Evolutionary conservation across 2,329 filamentous ascomycete genomes (phyloP), one percentile per base, ranked within the genome.

Genomic region (Pyrenochaeta sp.): DNA sequence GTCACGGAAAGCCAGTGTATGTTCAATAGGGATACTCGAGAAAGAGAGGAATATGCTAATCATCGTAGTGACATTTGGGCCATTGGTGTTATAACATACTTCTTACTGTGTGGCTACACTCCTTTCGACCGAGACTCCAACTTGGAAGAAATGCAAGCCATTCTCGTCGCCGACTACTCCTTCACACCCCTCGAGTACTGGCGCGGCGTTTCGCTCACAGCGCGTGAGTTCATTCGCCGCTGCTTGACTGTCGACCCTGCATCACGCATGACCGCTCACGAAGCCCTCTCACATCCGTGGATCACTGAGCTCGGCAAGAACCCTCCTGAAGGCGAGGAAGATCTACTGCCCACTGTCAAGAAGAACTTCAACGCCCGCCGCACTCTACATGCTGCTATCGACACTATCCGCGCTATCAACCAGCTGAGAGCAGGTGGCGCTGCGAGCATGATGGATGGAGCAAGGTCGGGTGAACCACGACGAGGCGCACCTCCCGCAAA

Each of bases 101-200:
- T 99, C 77, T 79, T 99, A 20, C 86, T 99, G 36, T 97, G 94
- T 73, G 94, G 94, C 46, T 97, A 97, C 76, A 99, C 94, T 1
- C 94, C 94, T 9, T 99, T 99, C 71, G 94, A 99, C 74, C 88
- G 94, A 42, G 94, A 97, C 72, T 93, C 86, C 61, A 96, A 99
- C 74, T 86, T 97, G 65, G 94, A 99, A 77, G 94, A 99, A 77
- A 97, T 99, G 93, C 93, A 97, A 77, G 94, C 94, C 60, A 99
- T 99, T 68, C 84, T 97, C 43, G 89, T 91, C 51, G 94, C 94
- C 47, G 93, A 97, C 76, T 99, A 97, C 78, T 89, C 85, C 66
- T 99, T 97, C 73, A 93, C 90, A 3, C 94, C 94, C 1, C 76
- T 89, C 50, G 93, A 96, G 70, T 97, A 97, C 80, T 99, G 94